Evolutionary conservation across 2,329 filamentous ascomycete species (phyloP), one percentile per base, ranked within the genome.

Genomic region (Aureobasidium sp.): DNA sequence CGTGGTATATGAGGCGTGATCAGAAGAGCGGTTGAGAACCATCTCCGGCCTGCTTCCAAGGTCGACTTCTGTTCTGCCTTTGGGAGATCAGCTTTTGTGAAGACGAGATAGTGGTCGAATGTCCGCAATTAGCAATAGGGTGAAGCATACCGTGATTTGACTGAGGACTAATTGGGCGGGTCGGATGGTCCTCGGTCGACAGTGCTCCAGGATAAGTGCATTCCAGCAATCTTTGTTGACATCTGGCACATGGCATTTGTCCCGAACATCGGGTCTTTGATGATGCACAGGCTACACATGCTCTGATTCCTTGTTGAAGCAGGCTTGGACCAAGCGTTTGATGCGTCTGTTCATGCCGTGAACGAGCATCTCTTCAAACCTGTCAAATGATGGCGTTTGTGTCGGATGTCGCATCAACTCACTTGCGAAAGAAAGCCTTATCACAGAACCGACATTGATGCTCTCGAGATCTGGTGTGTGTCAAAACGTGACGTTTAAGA

Each of bases 191-290:
- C 6, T 48, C 41, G 32, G 42, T 36, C 3, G 10, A 13, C n/a
- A 30, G 36, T 15, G 25, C 25, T 27, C 59, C 42, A 27, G 69
- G 68, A 58, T 70, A 70, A 11, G 50, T 41, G 59, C 70, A 72
- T 41, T 62, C 47, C 11, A 66, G 34, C 7, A 57, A 63, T 11
- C 70, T 64, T 16, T 67, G 61, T 36, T 62, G 54, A 58, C 70
- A 72, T 34, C 70, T 63, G 1, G 48, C 52, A 44, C 70, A 72
- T 25, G 62, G 63, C 13, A 60, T 59, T 13, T 65, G 66, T 37
- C 71, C 69, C 32, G 71, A 69, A 49, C 70, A 72, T 52, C 66
- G 67, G 11, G 69, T 66, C 29, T 70, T 70, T 32, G 70, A 66
- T 9, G 63, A 45, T 6, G 67, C 67, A 53, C 69, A 72, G 44